Base-by-base conservation (phyloP, 108 stramenopile species). In the Schizochytrium sp. region DNA sequence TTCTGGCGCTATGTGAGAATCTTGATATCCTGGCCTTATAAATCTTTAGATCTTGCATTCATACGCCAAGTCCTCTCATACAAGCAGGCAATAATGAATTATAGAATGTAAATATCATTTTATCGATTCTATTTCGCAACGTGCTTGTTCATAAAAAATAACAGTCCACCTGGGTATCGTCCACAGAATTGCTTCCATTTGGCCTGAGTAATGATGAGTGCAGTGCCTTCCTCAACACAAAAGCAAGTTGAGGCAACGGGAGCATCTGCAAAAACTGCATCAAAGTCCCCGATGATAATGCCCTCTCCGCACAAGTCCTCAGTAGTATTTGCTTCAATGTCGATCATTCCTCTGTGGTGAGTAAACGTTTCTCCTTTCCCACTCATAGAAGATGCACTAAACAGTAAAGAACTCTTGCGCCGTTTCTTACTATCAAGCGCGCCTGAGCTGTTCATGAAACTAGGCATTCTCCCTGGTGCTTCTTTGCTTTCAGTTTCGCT, bases 151-250 rank as follows among this genome's bases (percentile, higher is more conserved):
- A 83, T 40, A 53, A 83, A 83, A 53, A 83, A 83, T 0, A 83
- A 40, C 5, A 83, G 28, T 17, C 76, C 76, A 2, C 76, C 76
- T 5, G 76, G 76, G 28, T 55, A 83, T n/a, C 50, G 49, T 56
- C 50, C 76, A 28, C 76, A 83, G 76, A 83, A 83, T 53, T 83
- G 76, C 40, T 42, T 83, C 76, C 76, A 83, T 42, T 83, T 83
- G 1, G 45, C 47, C n/a, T n/a, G 28, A 8, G 76, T 10, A 7
- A 83, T 56, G 8, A 83, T 13, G 47, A 83, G 76, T 53, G 76
- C 76, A 1, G 76, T 83, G 47, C 76, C 76, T 19, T 12, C 76
- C 5, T 83, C 28, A 12, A 83, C 50, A 53, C 76, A 83, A 17
- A 83, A 49, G 50, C 47, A 49, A 0, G 76, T 83, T 10, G 76